Base-by-base conservation (phyloP, 805 yeast species). In the Lachancea fermentati region DNA sequence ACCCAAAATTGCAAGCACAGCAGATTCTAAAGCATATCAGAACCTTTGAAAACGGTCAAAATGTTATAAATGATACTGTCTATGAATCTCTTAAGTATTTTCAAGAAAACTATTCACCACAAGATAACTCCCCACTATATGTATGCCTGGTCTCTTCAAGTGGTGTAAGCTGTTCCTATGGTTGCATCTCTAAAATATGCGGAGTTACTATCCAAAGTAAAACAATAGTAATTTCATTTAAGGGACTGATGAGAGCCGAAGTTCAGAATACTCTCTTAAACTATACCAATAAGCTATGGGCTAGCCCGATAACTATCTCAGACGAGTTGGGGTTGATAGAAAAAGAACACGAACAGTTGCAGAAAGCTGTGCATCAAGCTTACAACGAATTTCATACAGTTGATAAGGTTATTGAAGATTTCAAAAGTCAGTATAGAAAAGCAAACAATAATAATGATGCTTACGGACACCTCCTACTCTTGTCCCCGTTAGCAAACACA, bases 401-500 rank as follows among this genome's bases (percentile, higher is more conserved):
- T 4, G 52, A 49, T 31, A 30, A 41, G 11, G 49, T 44, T 9
- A 54, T 75, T 40, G 59, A 54, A 9, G 41, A 55, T 7, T 73
- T 77, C 39, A 69, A 51, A 16, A 34, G 42, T 2, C 57, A 49
- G 17, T 66, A 67, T 48, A 52, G 62, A 30, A 43, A 50, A 2
- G 34, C 51, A 25, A 52, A 49, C n/a, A 54, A 47, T 4, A 42
- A 41, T 4, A 39, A 58, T 8, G 45, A 44, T 15, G 43, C 44
- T 0, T 49, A 40, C 30, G 53, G 49, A 12, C 51, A 60, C 28
- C 60, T 79, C 11, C 54, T 78, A 16, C 64, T 75, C 2, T 59
- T 81, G 15, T 71, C 81, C 8, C 88, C 88, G 0, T 57, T 81
- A 38, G 76, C 84, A 0, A 73, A 73, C 46, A 70, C 79, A 0